Percentiles rank a stretch among this genome's conserved stretches.
These are phyloP conservation scores for Calonectria montana DNA, from an alignment of 2,329 filamentous ascomycete genomes.

Conservation along the genomic window DNA sequence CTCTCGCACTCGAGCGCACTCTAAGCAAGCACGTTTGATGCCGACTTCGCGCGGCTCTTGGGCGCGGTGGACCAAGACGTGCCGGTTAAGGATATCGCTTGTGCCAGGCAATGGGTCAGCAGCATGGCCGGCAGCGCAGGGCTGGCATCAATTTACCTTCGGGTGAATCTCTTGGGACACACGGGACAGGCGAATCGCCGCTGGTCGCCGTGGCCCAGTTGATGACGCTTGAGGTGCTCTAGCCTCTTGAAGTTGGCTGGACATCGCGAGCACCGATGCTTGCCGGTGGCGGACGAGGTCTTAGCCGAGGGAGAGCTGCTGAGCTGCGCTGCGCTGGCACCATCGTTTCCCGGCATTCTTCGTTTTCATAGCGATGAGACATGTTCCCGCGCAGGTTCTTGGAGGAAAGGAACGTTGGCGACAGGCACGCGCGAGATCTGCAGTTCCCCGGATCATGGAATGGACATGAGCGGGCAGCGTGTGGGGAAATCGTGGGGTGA, in stretches of 20 bases:
- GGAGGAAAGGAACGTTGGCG: not conserved
- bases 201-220: conserved; percentile 25
- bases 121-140: not conserved
- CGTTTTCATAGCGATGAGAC: not conserved
- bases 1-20: conserved; percentile 29
- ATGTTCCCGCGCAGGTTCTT: not conserved
- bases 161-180: conserved; percentile 31
- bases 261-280: conserved; percentile 24
- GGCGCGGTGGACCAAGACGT: conserved; percentile 4
- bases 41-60: not conserved
- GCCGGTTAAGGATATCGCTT: conserved; percentile 19
- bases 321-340: not conserved
- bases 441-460: conserved; percentile 1
- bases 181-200: conserved; percentile 27
- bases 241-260: conserved; percentile 31
- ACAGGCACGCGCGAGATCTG: not conserved
- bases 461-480: not conserved
- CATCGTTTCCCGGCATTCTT: not conserved
- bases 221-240: conserved; percentile 35
- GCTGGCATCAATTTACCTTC: conserved; percentile 28
- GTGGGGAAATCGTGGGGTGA: conserved; percentile 1
- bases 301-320: not conserved
- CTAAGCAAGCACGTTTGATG: conserved; percentile 25
- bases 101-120: not conserved
- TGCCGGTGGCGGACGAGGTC: not conserved